phyloP scores from a whole-genome alignment of 345 rosid genomes.

The Rhizophora mangle region DNA sequence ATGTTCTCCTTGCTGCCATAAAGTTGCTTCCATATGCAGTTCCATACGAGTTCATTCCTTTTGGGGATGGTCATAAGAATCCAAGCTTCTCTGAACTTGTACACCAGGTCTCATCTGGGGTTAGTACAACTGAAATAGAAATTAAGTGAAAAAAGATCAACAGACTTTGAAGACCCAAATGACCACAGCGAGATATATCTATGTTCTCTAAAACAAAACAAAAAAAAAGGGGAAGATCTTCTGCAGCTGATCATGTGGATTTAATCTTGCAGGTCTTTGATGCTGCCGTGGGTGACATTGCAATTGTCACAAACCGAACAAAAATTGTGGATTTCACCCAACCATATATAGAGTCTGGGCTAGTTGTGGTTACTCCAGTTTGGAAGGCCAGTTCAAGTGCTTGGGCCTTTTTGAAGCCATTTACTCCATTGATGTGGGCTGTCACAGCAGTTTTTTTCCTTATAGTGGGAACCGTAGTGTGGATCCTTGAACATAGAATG shows the following conservation, averaged over 20 bases:
- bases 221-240: background rate
- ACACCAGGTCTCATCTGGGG: conserved; percentile 50
- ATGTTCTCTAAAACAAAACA: no score
- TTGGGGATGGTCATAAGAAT: conserved; percentile 77
- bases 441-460: conserved; percentile 71
- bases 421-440: conserved; percentile 80
- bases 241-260: conserved; percentile 10
- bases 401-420: conserved; percentile 81
- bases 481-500: conserved; percentile 88
- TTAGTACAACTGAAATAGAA: conserved; percentile 40
- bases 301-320: conserved; percentile 63
- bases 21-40: conserved; percentile 63
- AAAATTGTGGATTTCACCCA: conserved; percentile 78
- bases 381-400: conserved; percentile 56
- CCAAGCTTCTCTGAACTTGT: conserved; percentile 70
- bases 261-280: conserved; percentile 60
- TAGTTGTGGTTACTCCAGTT: conserved; percentile 86
- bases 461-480: conserved; percentile 68
- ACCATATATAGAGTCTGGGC: conserved; percentile 83
- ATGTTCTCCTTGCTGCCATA: conserved; percentile 73
- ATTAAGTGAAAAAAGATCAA: background rate
- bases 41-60: conserved; percentile 65
- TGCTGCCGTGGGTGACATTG: conserved; percentile 79
- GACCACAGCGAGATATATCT: background rate
- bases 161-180: background rate